A percentile compares a stretch with the other conserved stretches of the same genome.
Conservation (phyloP, 2,329 filamentous ascomycete genomes). For the Fusarium sp. region DNA sequence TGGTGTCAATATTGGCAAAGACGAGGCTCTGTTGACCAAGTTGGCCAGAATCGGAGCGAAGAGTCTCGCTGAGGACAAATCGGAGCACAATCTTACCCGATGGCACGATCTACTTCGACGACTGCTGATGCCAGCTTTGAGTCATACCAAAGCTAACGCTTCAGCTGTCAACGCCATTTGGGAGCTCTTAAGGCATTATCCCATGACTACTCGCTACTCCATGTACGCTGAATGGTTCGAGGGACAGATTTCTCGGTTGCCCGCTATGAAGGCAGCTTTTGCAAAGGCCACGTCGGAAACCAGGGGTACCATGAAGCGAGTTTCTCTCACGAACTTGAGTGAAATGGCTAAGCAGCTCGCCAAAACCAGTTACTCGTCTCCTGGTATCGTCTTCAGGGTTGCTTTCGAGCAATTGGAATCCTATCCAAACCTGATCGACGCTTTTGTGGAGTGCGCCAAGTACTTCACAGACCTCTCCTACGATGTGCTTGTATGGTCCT, state of each 20-base stretch:
- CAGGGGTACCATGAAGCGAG: conserved; percentile 84
- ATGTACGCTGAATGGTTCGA: conserved; percentile 96
- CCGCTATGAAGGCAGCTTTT: conserved; percentile 83
- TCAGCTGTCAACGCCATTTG: conserved; percentile 88
- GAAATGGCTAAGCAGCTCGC: conserved; percentile 89
- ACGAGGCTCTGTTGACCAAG: conserved; percentile 80
- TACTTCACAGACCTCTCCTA: conserved; percentile 95
- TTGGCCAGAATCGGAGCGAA: conserved; percentile 85
- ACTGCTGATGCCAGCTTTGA: conserved; percentile 87
- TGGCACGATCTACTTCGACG: conserved; percentile 89
- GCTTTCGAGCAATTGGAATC: conserved; percentile 91
- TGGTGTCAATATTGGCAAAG: conserved; percentile 89
- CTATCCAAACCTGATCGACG: conserved; percentile 94
- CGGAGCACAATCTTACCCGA: conserved; percentile 74
- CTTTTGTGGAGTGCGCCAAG: conserved; percentile 91
- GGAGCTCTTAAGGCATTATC: conserved; percentile 81
- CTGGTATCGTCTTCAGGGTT: conserved; percentile 89
- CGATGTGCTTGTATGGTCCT: conserved; percentile 91
- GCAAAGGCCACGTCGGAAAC: conserved; percentile 81
- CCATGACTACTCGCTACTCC: conserved; percentile 79
- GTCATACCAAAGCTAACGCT: conserved; percentile 85
- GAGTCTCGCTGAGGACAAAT: conserved; percentile 76
- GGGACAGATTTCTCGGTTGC: conserved; percentile 78
- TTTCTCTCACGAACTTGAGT: conserved; percentile 86
- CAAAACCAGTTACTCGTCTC: conserved; percentile 91